Base-by-base conservation (phyloP, 495 filamentous ascomycete species). In the Hypomontagnella submonticulosa region DNA sequence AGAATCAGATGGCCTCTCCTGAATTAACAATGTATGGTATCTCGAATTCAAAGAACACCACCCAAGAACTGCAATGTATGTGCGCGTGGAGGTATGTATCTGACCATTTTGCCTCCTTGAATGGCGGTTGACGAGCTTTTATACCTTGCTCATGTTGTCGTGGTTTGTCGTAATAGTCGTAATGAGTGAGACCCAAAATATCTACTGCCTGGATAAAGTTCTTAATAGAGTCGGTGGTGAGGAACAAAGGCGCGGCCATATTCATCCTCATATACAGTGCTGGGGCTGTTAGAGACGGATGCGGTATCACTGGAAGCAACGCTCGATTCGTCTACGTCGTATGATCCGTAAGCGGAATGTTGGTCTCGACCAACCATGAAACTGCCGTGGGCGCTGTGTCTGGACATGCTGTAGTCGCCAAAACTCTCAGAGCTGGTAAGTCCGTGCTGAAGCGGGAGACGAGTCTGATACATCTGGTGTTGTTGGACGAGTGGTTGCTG, bases 321-420 rank as follows among this genome's bases (percentile, higher is more conserved):
- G 41, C 74, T 80, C 16, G 72, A 71, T 33, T 80, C 77, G n/a
- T 82, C 79, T 30, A 75, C 71, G 13, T 83, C 80, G 52, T 78
- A 83, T 63, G 79, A 75, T 16, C 77, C 80, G 56, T 83, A 84
- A 11, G 69, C 51, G 15, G 44, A 56, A 18, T 76, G 73, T 0
- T 62, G 53, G 3, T 73, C 69, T 11, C 67, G 75, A 15, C 58
- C 8, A n/a, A 54, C 47, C 20, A 61, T 16, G 8, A 69, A 48
- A n/a, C 61, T 58, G 6, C 69, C 60, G 10, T 53, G 34, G 4
- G 38, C 16, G 37, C 38, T 41, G 40, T 50, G 36, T 33, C 65
- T 64, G 6, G 60, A 38, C 48, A 74, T 57, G 30, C 48, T 51
- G 11, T 46, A 65, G 43, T 63, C 51, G 8, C 13, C 19, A 19